Conservation (phyloP, 2,329 filamentous ascomycete species). For the Alternaria ethzedia region DNA sequence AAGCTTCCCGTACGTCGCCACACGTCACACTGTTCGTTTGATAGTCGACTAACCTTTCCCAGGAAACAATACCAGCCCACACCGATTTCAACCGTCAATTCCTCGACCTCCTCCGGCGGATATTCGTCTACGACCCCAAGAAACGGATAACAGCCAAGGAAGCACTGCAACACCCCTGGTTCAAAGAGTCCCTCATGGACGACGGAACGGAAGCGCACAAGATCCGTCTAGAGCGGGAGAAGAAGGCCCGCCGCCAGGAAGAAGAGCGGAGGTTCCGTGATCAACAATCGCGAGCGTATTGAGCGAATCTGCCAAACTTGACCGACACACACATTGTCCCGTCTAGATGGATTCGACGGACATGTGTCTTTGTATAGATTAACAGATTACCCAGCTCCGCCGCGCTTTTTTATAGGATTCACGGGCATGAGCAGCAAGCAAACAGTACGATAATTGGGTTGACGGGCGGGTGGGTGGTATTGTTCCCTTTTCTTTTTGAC, state of each 20-base stretch:
- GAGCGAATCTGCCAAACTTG: conserved; percentile 7
- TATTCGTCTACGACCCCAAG: conserved; percentile 72
- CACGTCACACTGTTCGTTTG: too few species aligned
- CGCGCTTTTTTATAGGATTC: background rate
- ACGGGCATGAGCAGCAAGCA: background rate
- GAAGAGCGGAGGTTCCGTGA: conserved; percentile 41
- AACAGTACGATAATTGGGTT: background rate
- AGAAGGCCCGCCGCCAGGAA: conserved; percentile 42
- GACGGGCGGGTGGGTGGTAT: conserved; percentile 7
- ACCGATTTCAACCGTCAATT: conserved; percentile 68
- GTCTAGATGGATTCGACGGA: background rate
- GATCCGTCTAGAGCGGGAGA: conserved; percentile 57
- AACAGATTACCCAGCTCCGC: conserved; percentile 8
- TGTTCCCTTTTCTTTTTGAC: conserved; percentile 8
- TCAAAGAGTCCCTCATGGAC: conserved; percentile 68
- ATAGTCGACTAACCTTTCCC: conserved; percentile 9
- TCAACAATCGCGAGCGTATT: conserved; percentile 29
- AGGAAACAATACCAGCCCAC: conserved; percentile 68
- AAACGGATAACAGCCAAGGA: conserved; percentile 69
- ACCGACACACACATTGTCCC: background rate
- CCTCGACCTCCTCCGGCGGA: conserved; percentile 66
- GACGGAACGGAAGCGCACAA: conserved; percentile 70
- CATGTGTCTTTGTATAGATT: conserved; percentile 10
- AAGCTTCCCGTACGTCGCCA: conserved; percentile 58
- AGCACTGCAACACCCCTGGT: conserved; percentile 71